These are phyloP conservation scores for Phytophthora quininea DNA, from an alignment of 352 stramenopile species.

Conservation along the genomic window DNA sequence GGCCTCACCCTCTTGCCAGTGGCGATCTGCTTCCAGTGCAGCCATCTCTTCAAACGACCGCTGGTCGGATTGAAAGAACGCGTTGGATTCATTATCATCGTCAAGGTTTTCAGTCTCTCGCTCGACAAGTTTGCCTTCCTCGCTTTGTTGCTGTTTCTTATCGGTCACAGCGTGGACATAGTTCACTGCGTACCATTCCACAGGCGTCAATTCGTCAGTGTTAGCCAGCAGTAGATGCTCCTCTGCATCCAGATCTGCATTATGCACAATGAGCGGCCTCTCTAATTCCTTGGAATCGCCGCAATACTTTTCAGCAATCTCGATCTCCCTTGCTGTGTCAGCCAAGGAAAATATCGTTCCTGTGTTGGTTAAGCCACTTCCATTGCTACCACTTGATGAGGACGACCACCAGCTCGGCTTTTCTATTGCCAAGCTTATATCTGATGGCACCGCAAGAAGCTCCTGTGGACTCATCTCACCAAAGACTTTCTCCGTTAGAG, in stretches of 20 bases:
- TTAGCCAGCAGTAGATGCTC: conserved; percentile 85
- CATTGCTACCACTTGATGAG: conserved; percentile 38
- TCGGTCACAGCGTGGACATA: conserved; percentile 71
- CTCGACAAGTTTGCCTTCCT: conserved; percentile 23
- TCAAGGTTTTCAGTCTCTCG: conserved; percentile 13
- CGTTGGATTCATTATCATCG: conserved; percentile 32
- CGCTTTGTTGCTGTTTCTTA: conserved; percentile 46
- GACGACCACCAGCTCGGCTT: conserved; percentile 77
- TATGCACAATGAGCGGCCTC: conserved; percentile 55
- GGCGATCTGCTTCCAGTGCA: conserved; percentile 34
- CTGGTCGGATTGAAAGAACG: conserved; percentile 29
- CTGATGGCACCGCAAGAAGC: conserved; percentile 63
- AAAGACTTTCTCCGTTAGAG: conserved; percentile 82
- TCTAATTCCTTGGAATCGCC: conserved; percentile 48
- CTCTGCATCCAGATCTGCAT: conserved; percentile 75
- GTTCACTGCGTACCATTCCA: conserved; percentile 88
- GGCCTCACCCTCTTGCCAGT: conserved; percentile 58
- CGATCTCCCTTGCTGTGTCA: conserved; percentile 41
- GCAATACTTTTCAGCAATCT: conserved; percentile 57
- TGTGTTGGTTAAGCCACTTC: conserved; percentile 26
- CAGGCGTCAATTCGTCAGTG: conserved; percentile 80
- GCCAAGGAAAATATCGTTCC: conserved; percentile 36
- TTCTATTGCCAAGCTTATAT: conserved; percentile 53
- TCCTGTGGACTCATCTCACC: conserved; percentile 75
- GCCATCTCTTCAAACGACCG: conserved; percentile 55